Evolutionary conservation across 2,329 filamentous ascomycete genomes (phyloP).

Genomic region (Hymenoscyphus linearis): DNA sequence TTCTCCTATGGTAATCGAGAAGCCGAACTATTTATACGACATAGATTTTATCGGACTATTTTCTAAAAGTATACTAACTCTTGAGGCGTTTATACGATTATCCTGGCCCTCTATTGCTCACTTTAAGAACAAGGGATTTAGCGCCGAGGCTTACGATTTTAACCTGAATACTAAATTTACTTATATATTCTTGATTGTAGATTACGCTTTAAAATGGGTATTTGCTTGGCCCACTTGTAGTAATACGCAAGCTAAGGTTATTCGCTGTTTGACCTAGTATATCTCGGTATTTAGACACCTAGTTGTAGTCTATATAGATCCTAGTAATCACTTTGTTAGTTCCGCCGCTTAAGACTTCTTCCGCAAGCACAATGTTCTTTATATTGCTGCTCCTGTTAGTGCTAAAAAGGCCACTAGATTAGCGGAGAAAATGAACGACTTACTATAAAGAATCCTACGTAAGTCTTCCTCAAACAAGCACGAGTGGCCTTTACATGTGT

Average conservation of each 20-base stretch:
- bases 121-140: background rate
- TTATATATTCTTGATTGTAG: background rate
- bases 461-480: background rate
- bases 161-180: background rate
- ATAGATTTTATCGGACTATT: background rate
- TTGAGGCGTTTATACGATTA: background rate
- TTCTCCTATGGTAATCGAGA: background rate
- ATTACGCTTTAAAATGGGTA: background rate
- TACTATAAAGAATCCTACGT: background rate
- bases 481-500: background rate
- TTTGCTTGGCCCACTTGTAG: background rate
- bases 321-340: background rate
- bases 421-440: background rate
- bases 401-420: background rate
- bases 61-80: background rate
- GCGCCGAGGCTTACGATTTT: background rate
- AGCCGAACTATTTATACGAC: background rate
- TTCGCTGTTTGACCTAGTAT: background rate
- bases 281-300: background rate
- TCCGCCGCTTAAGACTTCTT: background rate
- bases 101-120: background rate
- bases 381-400: background rate
- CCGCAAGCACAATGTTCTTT: background rate
- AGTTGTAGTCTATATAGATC: background rate
- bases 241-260: background rate